These are phyloP conservation scores for Domatiomyces globalis DNA, from an alignment of 2,329 filamentous ascomycete genomes.

Conservation along the genomic window DNA sequence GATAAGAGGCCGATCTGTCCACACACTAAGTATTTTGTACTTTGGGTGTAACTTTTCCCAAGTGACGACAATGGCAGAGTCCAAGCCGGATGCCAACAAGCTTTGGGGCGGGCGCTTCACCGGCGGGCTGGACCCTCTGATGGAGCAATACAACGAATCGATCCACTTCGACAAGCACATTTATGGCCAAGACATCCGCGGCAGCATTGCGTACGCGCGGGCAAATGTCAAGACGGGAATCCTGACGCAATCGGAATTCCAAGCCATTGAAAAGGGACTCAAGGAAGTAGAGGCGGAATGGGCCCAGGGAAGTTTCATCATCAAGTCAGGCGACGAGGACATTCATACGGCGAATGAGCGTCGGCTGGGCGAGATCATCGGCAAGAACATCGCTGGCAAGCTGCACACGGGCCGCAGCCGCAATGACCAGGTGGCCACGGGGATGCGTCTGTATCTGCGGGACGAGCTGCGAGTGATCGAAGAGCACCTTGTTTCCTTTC, in stretches of 20 bases:
- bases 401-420: slow-evolving; percentile 76
- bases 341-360: slow-evolving; percentile 61
- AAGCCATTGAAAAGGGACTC: slow-evolving; percentile 59
- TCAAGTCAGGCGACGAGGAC: slow-evolving; percentile 25
- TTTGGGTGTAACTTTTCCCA: too few relatives aligned
- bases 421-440: slow-evolving; percentile 81
- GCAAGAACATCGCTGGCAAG: slow-evolving; percentile 69
- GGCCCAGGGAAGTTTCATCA: slow-evolving; percentile 20
- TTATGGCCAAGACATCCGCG: slow-evolving; percentile 66
- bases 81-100: slow-evolving; percentile 10
- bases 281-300: slow-evolving; percentile 37
- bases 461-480: slow-evolving; percentile 61
- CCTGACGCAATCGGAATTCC: slow-evolving; percentile 57
- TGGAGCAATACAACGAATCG: slow-evolving; percentile 71
- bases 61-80: slow-evolving; percentile 1
- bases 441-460: slow-evolving; percentile 80
- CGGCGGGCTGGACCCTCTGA: slow-evolving; percentile 73
- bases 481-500: slow-evolving; percentile 49
- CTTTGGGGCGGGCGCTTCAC: slow-evolving; percentile 22
- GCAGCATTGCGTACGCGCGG: slow-evolving; percentile 66
- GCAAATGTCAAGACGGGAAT: slow-evolving; percentile 66
- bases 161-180: slow-evolving; percentile 67
- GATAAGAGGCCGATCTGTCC: too few relatives aligned
- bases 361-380: slow-evolving; percentile 67
- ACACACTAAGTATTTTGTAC: too few relatives aligned